phyloP scores from a whole-genome alignment of 1,139 yeast species.

The Meyerozyma elateridarum region DNA sequence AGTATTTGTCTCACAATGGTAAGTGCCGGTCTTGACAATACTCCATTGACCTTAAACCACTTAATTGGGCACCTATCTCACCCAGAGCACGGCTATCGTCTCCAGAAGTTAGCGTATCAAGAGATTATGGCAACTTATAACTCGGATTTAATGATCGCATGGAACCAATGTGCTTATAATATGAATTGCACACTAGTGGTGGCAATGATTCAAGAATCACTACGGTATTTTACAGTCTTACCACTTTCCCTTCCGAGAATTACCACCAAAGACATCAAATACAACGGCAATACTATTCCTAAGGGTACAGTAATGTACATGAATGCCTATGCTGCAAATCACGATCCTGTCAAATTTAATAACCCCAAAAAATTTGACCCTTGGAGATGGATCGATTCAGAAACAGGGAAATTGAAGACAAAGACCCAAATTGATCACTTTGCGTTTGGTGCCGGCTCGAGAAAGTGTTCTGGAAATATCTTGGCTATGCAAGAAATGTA shows the following conservation, averaged over 20 bases:
- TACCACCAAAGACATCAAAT: constrained; percentile 46
- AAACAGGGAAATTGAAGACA: constrained; percentile 15
- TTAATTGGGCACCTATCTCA: constrained; percentile 59
- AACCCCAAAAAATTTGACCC: constrained; percentile 55
- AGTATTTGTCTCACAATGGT: constrained; percentile 72
- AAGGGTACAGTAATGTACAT: constrained; percentile 51
- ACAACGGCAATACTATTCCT: constrained; percentile 43
- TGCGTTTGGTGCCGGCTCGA: constrained; percentile 65
- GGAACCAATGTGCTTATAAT: constrained; percentile 35
- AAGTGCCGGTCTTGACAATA: constrained; percentile 75
- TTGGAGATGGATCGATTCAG: constrained; percentile 47
- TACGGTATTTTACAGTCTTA: constrained; percentile 59
- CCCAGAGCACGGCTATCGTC: constrained; percentile 33
- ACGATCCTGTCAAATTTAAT: constrained; percentile 46
- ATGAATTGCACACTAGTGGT: constrained; percentile 42
- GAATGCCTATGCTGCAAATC: constrained; percentile 72
- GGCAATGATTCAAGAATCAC: constrained; percentile 61
- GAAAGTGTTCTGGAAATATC: constrained; percentile 65
- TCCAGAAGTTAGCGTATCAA: constrained; percentile 40
- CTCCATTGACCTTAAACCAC: constrained; percentile 59
- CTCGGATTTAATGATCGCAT: constrained; percentile 35
- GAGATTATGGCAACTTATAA: constrained; percentile 30
- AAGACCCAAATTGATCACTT: constrained; percentile 38
- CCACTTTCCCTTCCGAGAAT: constrained; percentile 65
- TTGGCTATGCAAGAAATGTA: constrained; percentile 64